phyloP scores from a whole-genome alignment of 306 rosid species.

The Ziziphus jujuba region DNA sequence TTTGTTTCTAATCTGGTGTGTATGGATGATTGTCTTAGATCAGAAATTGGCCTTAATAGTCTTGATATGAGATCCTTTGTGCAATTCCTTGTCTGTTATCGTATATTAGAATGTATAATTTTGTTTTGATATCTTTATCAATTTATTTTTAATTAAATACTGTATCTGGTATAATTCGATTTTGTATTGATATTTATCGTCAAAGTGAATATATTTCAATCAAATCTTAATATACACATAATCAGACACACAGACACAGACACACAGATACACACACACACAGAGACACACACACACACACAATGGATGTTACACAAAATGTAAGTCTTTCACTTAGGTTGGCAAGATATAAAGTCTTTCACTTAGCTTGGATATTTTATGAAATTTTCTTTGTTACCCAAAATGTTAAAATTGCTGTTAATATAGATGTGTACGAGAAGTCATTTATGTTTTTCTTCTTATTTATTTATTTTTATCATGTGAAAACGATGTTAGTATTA shows the following conservation, averaged over 20 bases:
- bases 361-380: no score
- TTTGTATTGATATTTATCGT: neutral
- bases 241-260: no score
- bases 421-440: neutral
- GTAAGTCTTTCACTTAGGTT: no score
- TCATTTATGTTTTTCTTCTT: neutral
- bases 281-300: no score
- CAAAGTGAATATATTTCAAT: no score
- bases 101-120: neutral
- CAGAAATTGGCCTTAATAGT: neutral
- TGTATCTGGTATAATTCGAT: neutral
- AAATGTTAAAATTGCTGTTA: neutral
- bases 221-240: no score
- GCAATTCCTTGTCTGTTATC: neutral
- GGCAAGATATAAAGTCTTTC: no score
- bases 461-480: no score
- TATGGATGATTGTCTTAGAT: neutral
- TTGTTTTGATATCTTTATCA: neutral
- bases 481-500: no score
- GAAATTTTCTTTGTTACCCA: no score
- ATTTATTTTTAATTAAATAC: neutral
- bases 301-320: no score
- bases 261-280: no score
- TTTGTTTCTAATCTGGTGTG: neutral
- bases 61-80: slow-evolving; percentile 10